Evolutionary conservation across 2,329 filamentous ascomycete genomes (phyloP).

Genomic region (Phialocephala subalpina): DNA sequence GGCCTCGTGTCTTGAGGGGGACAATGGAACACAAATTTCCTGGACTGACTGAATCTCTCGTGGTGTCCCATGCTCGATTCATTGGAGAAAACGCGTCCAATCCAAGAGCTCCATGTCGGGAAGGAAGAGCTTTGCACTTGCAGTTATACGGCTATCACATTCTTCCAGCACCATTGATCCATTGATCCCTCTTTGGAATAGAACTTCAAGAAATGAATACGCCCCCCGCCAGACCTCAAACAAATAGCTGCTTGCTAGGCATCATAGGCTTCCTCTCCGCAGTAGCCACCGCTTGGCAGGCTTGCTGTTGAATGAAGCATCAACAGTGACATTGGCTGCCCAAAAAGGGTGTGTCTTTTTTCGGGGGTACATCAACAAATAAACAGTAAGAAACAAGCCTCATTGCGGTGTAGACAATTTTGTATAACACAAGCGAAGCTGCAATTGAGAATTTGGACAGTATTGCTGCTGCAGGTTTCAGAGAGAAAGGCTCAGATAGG

Average conservation of each 20-base stretch:
- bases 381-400: background rate
- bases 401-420: background rate
- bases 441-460: background rate
- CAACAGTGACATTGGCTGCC: background rate
- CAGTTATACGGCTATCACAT: background rate
- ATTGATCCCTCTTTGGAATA: too few species aligned
- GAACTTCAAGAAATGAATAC: background rate
- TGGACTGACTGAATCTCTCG: background rate
- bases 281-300: background rate
- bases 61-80: background rate
- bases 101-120: background rate
- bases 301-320: background rate
- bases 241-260: background rate
- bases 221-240: background rate
- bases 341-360: background rate
- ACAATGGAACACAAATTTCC: background rate
- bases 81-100: background rate
- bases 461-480: background rate
- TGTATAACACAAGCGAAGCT: background rate
- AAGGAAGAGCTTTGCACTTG: background rate
- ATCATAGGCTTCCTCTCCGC: background rate
- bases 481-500: background rate
- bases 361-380: slow-evolving; percentile 5
- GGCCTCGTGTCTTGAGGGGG: background rate
- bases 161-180: background rate